Evolutionary conservation across 2,329 filamentous ascomycete genomes (phyloP).

Genomic region (Colletotrichum orchidophilum): DNA sequence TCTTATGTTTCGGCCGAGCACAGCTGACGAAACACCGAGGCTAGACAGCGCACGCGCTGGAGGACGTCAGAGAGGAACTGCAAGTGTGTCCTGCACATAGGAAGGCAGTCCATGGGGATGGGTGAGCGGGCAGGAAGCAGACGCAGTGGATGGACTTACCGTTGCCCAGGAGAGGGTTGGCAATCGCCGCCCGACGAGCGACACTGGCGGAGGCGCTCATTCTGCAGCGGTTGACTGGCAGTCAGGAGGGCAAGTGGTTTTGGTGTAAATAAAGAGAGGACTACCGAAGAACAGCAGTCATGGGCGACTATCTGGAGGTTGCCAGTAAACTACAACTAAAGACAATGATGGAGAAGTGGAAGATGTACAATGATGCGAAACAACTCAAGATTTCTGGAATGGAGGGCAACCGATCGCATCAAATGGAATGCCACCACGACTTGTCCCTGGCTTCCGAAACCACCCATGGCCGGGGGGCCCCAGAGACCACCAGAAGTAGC

Average conservation of each 20-base stretch:
- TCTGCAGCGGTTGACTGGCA: constrained; percentile 22
- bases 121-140: constrained; percentile 18
- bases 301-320: constrained; percentile 6
- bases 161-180: constrained; percentile 61
- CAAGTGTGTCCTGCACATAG: background rate
- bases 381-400: constrained; percentile 29
- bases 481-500: constrained; percentile 10
- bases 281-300: constrained; percentile 13
- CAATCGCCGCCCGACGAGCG: constrained; percentile 63
- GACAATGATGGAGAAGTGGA: constrained; percentile 25
- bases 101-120: background rate
- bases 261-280: background rate
- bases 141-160: constrained; percentile 47
- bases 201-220: constrained; percentile 68
- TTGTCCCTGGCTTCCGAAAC: constrained; percentile 34
- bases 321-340: constrained; percentile 25
- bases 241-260: background rate
- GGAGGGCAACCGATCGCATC: constrained; percentile 33
- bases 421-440: constrained; percentile 32
- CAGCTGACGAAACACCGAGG: constrained; percentile 55
- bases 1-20: constrained; percentile 57
- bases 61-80: constrained; percentile 39
- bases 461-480: constrained; percentile 18
- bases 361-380: constrained; percentile 29
- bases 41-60: constrained; percentile 58